phyloP scores from a whole-genome alignment of 2,329 filamentous ascomycete genomes.

The Salinomyces thailandicus region DNA sequence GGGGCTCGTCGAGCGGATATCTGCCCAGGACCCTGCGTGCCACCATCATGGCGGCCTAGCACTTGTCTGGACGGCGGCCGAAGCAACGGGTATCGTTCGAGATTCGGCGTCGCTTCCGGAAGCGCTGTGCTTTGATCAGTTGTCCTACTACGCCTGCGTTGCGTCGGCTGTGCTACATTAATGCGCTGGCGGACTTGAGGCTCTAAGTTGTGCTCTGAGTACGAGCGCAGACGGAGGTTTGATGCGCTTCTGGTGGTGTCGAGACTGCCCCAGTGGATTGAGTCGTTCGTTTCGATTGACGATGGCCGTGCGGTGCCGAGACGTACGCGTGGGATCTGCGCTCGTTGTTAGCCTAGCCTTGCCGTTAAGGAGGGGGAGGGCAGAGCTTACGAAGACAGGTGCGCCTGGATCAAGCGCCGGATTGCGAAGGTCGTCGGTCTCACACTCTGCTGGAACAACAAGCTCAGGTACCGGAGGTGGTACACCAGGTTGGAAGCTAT shows the following conservation, averaged over 20 bases:
- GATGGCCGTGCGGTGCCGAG: constrained; percentile 18
- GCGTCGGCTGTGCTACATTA: not conserved
- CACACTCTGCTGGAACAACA: not conserved
- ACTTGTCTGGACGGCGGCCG: constrained; percentile 6
- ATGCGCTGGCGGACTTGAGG: not conserved
- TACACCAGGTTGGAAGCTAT: not conserved
- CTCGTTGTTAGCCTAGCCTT: too few species aligned
- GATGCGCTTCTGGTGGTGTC: constrained; percentile 9
- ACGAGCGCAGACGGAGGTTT: constrained; percentile 13
- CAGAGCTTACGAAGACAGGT: constrained; percentile 16
- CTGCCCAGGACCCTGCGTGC: constrained; percentile 8
- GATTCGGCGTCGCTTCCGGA: constrained; percentile 4
- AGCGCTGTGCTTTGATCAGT: constrained; percentile 10
- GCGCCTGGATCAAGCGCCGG: constrained; percentile 19
- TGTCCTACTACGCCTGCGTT: constrained; percentile 10
- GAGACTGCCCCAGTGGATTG: constrained; percentile 5
- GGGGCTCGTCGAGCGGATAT: constrained; percentile 9
- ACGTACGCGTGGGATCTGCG: constrained; percentile 16
- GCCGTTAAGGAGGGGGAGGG: too few species aligned
- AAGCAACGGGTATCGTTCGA: constrained; percentile 17
- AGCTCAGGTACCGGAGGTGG: constrained; percentile 1
- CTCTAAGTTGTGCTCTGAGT: constrained; percentile 15
- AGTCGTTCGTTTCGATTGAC: too few species aligned
- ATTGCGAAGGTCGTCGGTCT: not conserved
- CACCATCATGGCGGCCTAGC: constrained; percentile 8